A percentile compares a stretch with the other conserved stretches of the same genome.
phyloP scores from a whole-genome alignment of 331 rosid species.

The Malus hybrid region DNA sequence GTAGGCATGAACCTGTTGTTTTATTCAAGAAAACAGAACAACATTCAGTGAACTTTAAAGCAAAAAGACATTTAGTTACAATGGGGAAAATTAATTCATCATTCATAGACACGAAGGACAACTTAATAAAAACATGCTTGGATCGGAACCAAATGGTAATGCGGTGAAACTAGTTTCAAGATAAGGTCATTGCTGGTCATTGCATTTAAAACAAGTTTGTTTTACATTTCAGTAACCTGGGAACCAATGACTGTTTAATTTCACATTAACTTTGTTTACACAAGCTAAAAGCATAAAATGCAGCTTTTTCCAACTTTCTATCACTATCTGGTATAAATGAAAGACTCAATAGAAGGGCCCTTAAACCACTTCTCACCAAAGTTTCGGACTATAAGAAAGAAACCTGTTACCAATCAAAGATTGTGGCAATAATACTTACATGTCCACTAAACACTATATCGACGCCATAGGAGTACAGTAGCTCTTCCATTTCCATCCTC shows the following conservation, averaged over 20 bases:
- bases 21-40: not conserved
- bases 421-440: constrained; percentile 37
- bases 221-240: not conserved
- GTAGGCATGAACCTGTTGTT: constrained; percentile 76
- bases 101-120: not conserved
- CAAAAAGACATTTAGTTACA: not conserved
- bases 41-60: not conserved
- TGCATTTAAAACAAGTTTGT: not conserved
- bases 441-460: constrained; percentile 80
- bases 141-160: not conserved
- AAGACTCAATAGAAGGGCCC: not conserved
- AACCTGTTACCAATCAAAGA: not conserved
- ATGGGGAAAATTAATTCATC: not conserved
- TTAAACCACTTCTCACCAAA: not conserved
- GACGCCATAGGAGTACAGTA: constrained; percentile 59
- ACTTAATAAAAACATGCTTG: not conserved
- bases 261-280: not conserved
- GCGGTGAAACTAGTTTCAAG: not conserved
- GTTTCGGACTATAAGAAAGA: not conserved
- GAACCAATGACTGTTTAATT: not conserved
- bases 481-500: constrained; percentile 68
- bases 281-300: not conserved
- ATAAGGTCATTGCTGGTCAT: not conserved
- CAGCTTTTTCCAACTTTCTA: not conserved
- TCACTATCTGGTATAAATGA: not conserved